Evolutionary conservation across 2,329 filamentous ascomycete genomes (phyloP).

Genomic region (Colletotrichum godetiae): DNA sequence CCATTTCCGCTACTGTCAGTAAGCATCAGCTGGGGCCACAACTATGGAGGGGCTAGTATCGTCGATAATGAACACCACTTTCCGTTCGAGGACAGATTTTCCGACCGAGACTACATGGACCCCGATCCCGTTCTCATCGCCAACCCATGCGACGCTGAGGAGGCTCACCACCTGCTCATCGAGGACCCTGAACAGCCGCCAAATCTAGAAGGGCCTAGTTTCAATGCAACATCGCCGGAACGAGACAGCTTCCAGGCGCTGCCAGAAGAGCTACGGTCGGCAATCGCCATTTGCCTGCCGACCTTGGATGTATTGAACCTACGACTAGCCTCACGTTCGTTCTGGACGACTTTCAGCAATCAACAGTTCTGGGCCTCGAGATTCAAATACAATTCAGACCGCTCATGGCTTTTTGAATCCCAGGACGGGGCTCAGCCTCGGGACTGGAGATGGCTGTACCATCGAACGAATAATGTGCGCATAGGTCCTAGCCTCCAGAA

Average conservation of each 20-base stretch:
- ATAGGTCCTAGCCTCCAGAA: not conserved
- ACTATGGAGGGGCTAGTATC: not conserved
- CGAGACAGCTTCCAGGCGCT: not conserved
- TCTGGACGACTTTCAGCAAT: constrained; percentile 11
- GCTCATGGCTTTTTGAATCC: constrained; percentile 27
- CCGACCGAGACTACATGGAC: not conserved
- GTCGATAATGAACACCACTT: not conserved
- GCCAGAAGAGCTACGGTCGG: not conserved
- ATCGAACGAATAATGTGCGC: not conserved
- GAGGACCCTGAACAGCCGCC: not conserved
- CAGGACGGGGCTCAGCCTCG: not conserved
- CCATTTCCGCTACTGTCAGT: not conserved
- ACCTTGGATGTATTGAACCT: not conserved
- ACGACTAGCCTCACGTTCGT: constrained; percentile 1
- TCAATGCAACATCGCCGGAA: not conserved
- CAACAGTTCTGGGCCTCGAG: constrained; percentile 34
- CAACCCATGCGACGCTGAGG: not conserved
- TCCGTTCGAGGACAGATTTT: not conserved
- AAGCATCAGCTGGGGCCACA: not conserved
- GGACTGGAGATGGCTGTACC: not conserved
- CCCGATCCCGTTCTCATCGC: not conserved
- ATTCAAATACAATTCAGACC: constrained; percentile 11
- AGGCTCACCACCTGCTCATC: not conserved
- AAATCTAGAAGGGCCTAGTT: not conserved
- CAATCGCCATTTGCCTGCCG: not conserved